Percentiles rank a stretch among this genome's conserved stretches.
phyloP scores from a whole-genome alignment of 176 grass and related monocot genomes.

The Olyra latifolia region DNA sequence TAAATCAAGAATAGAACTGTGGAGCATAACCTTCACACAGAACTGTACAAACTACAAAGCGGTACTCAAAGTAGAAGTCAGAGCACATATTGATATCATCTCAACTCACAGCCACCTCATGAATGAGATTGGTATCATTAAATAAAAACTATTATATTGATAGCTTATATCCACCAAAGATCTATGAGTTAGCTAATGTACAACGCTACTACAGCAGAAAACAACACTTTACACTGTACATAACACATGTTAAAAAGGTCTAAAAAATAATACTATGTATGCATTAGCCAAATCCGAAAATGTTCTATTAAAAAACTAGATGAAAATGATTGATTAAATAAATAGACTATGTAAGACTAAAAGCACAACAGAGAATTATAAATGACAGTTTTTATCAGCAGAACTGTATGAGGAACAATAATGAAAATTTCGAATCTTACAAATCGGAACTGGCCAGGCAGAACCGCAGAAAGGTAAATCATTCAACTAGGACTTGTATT shows the following conservation, averaged over 20 bases:
- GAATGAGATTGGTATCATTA: background rate
- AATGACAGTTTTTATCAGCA: background rate
- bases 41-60: no score
- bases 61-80: no score
- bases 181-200: background rate
- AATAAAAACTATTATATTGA: constrained; percentile 4
- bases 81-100: background rate
- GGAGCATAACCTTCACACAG: constrained; percentile 12
- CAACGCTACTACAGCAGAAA: background rate
- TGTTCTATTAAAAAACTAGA: background rate
- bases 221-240: background rate
- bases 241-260: background rate
- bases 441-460: background rate
- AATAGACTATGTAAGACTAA: background rate
- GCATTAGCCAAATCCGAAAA: background rate
- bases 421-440: background rate
- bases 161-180: constrained; percentile 15
- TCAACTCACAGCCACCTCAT: background rate
- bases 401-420: background rate
- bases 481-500: constrained; percentile 2
- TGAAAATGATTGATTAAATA: background rate
- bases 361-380: background rate
- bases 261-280: background rate
- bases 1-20: background rate
- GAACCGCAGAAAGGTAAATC: constrained; percentile 14